phyloP scores from a whole-genome alignment of 257 asterid species.

The Capsicum baccatum region DNA sequence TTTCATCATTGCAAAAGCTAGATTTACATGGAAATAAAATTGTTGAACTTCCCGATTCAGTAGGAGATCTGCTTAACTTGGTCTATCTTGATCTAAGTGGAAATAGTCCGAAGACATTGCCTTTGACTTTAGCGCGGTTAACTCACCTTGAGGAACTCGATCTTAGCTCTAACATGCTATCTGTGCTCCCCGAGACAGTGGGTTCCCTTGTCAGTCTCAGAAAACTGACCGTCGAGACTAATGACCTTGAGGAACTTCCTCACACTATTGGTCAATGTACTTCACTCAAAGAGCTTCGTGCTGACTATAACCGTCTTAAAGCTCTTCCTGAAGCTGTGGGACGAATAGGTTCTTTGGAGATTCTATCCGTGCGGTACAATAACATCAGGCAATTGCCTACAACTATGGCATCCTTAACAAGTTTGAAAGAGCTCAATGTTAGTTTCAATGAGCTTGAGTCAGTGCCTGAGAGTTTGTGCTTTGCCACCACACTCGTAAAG shows the following conservation, averaged over 20 bases:
- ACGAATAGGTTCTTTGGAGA: constrained; percentile 65
- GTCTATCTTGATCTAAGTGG: constrained; percentile 71
- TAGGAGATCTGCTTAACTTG: constrained; percentile 79
- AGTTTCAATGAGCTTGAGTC: constrained; percentile 41
- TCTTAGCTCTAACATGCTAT: constrained; percentile 76
- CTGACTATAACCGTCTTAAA: constrained; percentile 80
- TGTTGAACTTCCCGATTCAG: constrained; percentile 63
- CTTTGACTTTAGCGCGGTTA: constrained; percentile 57
- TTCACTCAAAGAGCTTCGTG: constrained; percentile 68
- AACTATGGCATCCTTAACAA: constrained; percentile 72
- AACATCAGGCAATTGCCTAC: constrained; percentile 79
- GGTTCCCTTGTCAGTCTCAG: constrained; percentile 73
- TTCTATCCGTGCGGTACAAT: constrained; percentile 75
- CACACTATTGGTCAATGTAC: constrained; percentile 75
- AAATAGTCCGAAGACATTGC: constrained; percentile 69
- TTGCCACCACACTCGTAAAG: constrained; percentile 30
- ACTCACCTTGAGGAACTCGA: constrained; percentile 70
- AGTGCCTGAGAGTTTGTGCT: constrained; percentile 37
- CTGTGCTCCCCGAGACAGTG: constrained; percentile 67
- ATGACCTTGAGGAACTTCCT: constrained; percentile 80
- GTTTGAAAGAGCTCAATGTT: constrained; percentile 68
- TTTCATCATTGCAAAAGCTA: constrained; percentile 29
- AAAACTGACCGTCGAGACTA: constrained; percentile 67
- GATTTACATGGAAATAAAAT: constrained; percentile 59
- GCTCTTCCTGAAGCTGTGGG: constrained; percentile 97